phyloP scores from a whole-genome alignment of 73 alveolate species.

The Paramecium biaurelia region DNA sequence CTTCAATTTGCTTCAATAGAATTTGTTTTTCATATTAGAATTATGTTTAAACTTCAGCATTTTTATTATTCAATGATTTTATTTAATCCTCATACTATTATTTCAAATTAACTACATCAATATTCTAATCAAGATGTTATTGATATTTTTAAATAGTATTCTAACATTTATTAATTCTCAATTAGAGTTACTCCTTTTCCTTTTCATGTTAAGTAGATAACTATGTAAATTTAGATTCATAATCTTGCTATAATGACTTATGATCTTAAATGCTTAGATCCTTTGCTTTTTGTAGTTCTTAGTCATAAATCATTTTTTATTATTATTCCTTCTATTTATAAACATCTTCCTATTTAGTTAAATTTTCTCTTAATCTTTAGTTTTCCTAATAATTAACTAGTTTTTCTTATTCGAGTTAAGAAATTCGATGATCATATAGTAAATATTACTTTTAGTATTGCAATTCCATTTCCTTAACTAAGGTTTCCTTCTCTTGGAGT shows the following conservation, averaged over 20 bases:
- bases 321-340: constrained; percentile 11
- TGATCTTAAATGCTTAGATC: background rate
- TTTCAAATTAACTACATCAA: background rate
- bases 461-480: background rate
- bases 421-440: background rate
- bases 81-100: constrained; percentile 11
- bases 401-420: constrained; percentile 27
- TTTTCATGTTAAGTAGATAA: background rate
- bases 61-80: background rate
- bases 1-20: background rate
- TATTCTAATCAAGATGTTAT: background rate
- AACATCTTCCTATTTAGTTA: background rate
- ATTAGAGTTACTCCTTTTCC: background rate
- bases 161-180: constrained; percentile 5
- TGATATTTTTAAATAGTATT: constrained; percentile 22
- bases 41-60: background rate
- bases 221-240: background rate
- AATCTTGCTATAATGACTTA: background rate
- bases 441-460: background rate
- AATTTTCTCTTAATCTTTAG: background rate
- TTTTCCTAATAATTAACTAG: background rate
- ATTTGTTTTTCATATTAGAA: background rate
- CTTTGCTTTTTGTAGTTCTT: background rate
- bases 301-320: background rate
- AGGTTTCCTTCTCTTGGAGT: background rate